Evolutionary conservation across 2,329 filamentous ascomycete genomes (phyloP).

Genomic region (Neoarthrinium moseri): DNA sequence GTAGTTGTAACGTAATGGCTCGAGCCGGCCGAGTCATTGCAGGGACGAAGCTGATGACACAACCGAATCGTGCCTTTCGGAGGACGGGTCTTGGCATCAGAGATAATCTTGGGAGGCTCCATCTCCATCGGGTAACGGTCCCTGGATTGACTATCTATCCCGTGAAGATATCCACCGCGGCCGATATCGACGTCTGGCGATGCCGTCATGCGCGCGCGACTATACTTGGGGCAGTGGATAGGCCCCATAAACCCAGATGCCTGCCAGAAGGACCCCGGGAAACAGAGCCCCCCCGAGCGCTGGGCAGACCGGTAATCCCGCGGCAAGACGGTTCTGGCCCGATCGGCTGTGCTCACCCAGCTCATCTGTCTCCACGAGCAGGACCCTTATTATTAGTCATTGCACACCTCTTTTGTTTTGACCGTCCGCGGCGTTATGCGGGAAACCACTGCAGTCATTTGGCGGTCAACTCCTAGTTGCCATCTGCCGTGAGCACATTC

Average conservation of each 20-base stretch:
- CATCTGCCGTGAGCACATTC: too few relatives aligned
- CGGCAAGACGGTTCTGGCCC: background rate
- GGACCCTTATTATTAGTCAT: conserved; percentile 1
- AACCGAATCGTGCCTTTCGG: too few relatives aligned
- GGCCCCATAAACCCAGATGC: background rate
- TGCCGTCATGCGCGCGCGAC: background rate
- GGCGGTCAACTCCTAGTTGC: too few relatives aligned
- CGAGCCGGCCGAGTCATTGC: conserved; percentile 17
- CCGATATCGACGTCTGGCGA: conserved; percentile 1
- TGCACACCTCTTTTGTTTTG: too few relatives aligned
- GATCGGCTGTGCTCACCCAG: background rate
- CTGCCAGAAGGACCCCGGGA: background rate
- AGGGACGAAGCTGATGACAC: conserved; percentile 3
- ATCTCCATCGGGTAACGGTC: background rate
- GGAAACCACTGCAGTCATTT: too few relatives aligned
- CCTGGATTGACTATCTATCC: background rate
- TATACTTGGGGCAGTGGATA: background rate
- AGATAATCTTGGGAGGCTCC: background rate
- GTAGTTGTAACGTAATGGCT: conserved; percentile 49
- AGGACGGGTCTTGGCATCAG: background rate
- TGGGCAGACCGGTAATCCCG: background rate
- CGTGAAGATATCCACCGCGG: background rate
- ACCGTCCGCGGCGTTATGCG: too few relatives aligned
- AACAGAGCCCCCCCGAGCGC: background rate
- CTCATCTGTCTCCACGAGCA: conserved; percentile 1